Conservation (phyloP, 805 yeast genomes). For the Candida glaebosa region DNA sequence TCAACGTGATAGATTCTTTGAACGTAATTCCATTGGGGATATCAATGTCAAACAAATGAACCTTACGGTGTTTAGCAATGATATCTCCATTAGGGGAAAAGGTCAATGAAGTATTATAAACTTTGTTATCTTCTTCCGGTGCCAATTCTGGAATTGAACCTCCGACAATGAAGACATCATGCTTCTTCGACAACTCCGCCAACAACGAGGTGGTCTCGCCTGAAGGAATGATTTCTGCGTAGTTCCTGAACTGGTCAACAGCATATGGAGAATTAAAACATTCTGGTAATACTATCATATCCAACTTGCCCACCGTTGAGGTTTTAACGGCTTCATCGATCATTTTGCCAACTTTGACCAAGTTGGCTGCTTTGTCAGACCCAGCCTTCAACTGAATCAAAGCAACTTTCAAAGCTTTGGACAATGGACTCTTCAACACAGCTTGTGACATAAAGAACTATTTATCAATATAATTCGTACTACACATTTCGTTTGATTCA, state of each 20-base stretch:
- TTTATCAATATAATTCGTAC: too few species aligned
- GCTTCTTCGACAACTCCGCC: conserved; percentile 61
- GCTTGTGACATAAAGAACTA: conserved; percentile 4
- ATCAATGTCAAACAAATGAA: conserved; percentile 87
- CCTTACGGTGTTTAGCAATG: conserved; percentile 83
- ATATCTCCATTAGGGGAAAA: conserved; percentile 71
- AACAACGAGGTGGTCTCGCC: conserved; percentile 67
- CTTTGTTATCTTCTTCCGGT: conserved; percentile 47
- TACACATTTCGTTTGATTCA: not conserved
- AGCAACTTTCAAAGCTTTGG: conserved; percentile 71
- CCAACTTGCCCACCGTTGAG: conserved; percentile 38
- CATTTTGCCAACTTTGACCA: conserved; percentile 60
- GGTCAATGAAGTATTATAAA: conserved; percentile 71
- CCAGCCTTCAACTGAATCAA: conserved; percentile 81
- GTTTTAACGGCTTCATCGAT: conserved; percentile 55
- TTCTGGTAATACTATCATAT: conserved; percentile 86
- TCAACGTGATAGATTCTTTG: conserved; percentile 71
- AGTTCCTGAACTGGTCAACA: conserved; percentile 78
- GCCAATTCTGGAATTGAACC: conserved; percentile 88
- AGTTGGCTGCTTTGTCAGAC: conserved; percentile 75
- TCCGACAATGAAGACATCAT: conserved; percentile 68
- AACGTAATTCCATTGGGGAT: conserved; percentile 89
- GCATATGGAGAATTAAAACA: conserved; percentile 96
- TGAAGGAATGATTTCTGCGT: conserved; percentile 80
- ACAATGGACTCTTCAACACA: conserved; percentile 37